Evolutionary conservation across 768 basidiomycete species (phyloP), one percentile per base, ranked within the genome.

Genomic region (Panus rudis): DNA sequence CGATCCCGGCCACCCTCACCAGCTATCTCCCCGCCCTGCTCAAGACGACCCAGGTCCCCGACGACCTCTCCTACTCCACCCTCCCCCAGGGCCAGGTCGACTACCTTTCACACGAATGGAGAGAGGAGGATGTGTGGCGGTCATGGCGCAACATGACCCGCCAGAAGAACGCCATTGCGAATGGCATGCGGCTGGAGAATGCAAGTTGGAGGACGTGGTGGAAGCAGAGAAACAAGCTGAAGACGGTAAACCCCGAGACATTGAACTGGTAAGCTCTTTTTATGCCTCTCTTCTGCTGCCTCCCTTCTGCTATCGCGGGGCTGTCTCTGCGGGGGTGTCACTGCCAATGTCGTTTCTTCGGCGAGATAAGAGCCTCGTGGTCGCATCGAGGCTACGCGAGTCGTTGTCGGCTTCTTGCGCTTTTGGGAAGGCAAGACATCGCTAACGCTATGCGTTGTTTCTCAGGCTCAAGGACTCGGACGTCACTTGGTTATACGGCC

Each of bases 191-290:
- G 38, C 78, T 99, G 44, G 96, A 99, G 72, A 99, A 99, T 57
- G 96, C 96, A 7, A 90, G 86, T 48, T 99, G 94, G 94, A 71
- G 94, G 31, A 98, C 93, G 1, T 99, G 94, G 94, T 97, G 93
- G 84, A 97, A 98, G 67, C 93, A 97, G 75, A 73, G 94, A 49
- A 96, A 96, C 56, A 88, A 92, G 52, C 76, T 99, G 48, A 89
- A 84, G 69, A 99, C 94, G 0, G 75, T 99, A 60, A 86, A 83
- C 20, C 94, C 94, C 45, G 96, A 99, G 70, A 96, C 93, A 3
- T 79, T 99, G 54, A 99, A 99, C 63, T 99, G 94, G 94, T 97
- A 57, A 56, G 85, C 28, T 30, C 28, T n/a, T 30, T n/a, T 58
- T 38, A 42, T 33, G 21, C 21, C 20, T 47, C 20, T 28, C 23